phyloP scores from a whole-genome alignment of 2,329 filamentous ascomycete genomes.

The Alternaria ventricosa region DNA sequence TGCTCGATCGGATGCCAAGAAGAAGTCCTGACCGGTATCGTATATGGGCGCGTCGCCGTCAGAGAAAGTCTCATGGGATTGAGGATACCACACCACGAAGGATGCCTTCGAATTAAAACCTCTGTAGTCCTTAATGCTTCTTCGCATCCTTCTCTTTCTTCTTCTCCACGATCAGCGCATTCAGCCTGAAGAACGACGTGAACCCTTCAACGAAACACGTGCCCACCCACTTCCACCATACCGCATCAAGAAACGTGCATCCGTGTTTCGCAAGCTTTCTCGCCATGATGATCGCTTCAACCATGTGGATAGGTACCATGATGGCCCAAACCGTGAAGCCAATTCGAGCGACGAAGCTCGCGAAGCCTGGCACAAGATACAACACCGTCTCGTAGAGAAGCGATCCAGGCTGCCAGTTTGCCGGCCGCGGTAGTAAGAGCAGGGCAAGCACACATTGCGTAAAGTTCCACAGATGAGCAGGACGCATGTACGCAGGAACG shows the following conservation, averaged over 20 bases:
- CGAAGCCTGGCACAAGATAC: conserved; percentile 60
- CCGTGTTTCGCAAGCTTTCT: conserved; percentile 59
- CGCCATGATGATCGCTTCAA: conserved; percentile 64
- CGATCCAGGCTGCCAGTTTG: conserved; percentile 45
- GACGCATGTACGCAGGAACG: conserved; percentile 56
- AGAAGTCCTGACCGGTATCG: not conserved
- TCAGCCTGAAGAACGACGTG: conserved; percentile 53
- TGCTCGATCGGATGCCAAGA: not conserved
- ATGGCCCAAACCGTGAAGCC: conserved; percentile 65
- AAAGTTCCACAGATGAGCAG: conserved; percentile 61
- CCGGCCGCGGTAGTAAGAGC: conserved; percentile 33
- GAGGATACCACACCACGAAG: not conserved
- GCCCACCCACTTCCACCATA: conserved; percentile 63
- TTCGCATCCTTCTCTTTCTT: conserved; percentile 42
- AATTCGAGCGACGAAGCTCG: conserved; percentile 63
- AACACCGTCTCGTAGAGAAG: conserved; percentile 54
- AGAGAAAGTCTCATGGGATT: not conserved
- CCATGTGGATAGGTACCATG: conserved; percentile 68
- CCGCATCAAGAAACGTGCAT: conserved; percentile 54
- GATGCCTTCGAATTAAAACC: not conserved
- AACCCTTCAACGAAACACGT: conserved; percentile 62
- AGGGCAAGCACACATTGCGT: conserved; percentile 48
- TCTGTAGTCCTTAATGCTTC: conserved; percentile 30
- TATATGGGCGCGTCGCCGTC: not conserved
- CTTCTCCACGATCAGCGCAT: conserved; percentile 34